Evolutionary conservation across 2,329 filamentous ascomycete genomes (phyloP).

Genomic region (Incumbomyces delicatus): DNA sequence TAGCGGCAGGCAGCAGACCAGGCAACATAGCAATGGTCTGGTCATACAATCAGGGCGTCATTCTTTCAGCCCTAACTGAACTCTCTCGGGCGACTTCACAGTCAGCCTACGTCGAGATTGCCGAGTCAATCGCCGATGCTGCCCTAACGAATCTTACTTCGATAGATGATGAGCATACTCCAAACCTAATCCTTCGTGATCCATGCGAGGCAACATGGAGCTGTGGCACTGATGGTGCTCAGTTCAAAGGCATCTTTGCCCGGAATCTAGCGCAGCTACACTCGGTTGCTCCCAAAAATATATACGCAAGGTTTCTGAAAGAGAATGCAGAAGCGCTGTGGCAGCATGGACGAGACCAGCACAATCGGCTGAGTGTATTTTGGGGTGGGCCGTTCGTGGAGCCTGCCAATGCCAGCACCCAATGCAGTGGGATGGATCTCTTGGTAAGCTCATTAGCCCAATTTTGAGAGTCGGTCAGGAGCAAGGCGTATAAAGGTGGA

Average conservation of each 20-base stretch:
- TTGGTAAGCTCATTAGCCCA: constrained; percentile 47
- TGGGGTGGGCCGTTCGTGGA: constrained; percentile 53
- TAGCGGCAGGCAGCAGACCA: constrained; percentile 36
- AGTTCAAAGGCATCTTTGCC: constrained; percentile 65
- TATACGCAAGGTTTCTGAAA: constrained; percentile 47
- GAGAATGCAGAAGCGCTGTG: constrained; percentile 58
- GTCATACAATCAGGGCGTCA: not conserved
- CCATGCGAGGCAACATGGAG: constrained; percentile 37
- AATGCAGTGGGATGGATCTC: constrained; percentile 57
- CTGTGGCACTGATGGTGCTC: constrained; percentile 31
- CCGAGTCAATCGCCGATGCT: constrained; percentile 43
- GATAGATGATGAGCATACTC: constrained; percentile 46
- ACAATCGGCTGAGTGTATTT: constrained; percentile 48
- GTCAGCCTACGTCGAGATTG: constrained; percentile 32
- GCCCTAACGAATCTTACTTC: constrained; percentile 38
- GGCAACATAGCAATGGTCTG: constrained; percentile 37
- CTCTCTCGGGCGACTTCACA: not conserved
- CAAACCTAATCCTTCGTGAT: constrained; percentile 43
- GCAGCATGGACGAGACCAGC: constrained; percentile 35
- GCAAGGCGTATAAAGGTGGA: not conserved
- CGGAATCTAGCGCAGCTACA: constrained; percentile 55
- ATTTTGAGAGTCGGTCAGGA: not conserved
- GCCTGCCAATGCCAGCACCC: constrained; percentile 48
- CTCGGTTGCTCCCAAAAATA: constrained; percentile 37
- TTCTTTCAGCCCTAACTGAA: not conserved